Evolutionary conservation across 1,284 basidiomycete species (phyloP).

Genomic region (Flammula alnicola): DNA sequence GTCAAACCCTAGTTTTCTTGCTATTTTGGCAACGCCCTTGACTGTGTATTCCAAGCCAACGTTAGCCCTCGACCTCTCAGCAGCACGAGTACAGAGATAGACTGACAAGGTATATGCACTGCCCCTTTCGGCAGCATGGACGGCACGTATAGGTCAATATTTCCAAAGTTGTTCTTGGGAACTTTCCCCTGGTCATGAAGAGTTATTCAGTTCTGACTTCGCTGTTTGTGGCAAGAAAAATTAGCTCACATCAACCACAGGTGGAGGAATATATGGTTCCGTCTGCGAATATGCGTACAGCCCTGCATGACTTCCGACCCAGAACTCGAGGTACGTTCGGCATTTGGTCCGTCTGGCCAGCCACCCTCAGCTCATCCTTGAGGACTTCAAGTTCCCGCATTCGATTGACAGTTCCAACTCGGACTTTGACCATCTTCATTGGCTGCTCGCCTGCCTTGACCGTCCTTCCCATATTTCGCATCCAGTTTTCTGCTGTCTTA

Average conservation of each 20-base stretch:
- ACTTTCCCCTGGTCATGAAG: constrained; percentile 73
- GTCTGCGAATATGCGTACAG: constrained; percentile 90
- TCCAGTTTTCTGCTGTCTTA: constrained; percentile 95
- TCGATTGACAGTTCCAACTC: constrained; percentile 82
- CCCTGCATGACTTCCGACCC: constrained; percentile 81
- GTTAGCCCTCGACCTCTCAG: neutral
- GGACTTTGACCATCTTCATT: constrained; percentile 89
- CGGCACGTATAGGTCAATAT: constrained; percentile 95
- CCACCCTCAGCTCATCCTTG: constrained; percentile 44
- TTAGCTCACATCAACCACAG: constrained; percentile 77
- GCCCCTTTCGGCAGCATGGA: constrained; percentile 93
- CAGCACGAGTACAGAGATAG: constrained; percentile 14
- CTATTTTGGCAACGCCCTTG: constrained; percentile 89
- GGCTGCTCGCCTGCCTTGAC: constrained; percentile 82
- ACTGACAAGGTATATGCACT: constrained; percentile 87
- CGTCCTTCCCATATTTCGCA: constrained; percentile 79
- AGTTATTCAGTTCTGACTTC: neutral
- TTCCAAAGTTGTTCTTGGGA: constrained; percentile 96
- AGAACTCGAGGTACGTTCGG: constrained; percentile 41
- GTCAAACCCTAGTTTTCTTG: constrained; percentile 85
- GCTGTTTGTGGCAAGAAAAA: constrained; percentile 4
- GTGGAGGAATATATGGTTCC: constrained; percentile 77
- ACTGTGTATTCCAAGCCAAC: constrained; percentile 51
- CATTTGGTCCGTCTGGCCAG: constrained; percentile 47
- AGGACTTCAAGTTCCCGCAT: constrained; percentile 85